Base-by-base conservation (phyloP, 495 filamentous ascomycete genomes). In the Sphaerosporella brunnea region DNA sequence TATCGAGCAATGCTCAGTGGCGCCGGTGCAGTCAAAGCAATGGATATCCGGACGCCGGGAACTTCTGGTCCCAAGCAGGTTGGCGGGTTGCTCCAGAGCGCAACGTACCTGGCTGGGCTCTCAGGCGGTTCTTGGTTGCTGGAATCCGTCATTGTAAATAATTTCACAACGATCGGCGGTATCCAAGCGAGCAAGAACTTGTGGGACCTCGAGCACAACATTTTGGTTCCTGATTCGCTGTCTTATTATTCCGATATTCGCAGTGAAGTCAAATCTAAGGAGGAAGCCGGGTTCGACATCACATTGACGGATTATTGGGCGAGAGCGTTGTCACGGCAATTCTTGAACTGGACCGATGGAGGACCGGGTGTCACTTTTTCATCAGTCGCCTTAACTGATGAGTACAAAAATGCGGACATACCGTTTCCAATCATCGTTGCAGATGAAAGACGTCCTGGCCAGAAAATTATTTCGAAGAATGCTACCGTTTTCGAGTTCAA, bases 61-160 rank as follows among this genome's bases (percentile, higher is more conserved):
- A 65, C 80, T 1, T 84, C 78, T 0, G 43, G 36, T 7, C 51
- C 62, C 2, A 86, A 86, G 1, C 78, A 82, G 36, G 67, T 96
- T 36, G 87, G 90, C 47, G 87, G 87, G 13, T 63, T 95, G 45
- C 66, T 95, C 28, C 88, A 96, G 67, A 70, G 80, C 0, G 64
- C 80, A 2, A 95, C 85, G 0, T 96, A 96, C 61, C 51, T 95
- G 13, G 69, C 84, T 15, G 88, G 84, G 26, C 68, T 95, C 16
- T 87, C 81, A 13, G 88, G 88, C 25, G 90, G 88, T 44, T 74
- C 77, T 10, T 96, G 88, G 88, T 65, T 95, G 9, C 73, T 94
- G 9, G 82, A 82, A 4, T 85, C 80, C 23, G 72, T 96, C 15
- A 90, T 75, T 56, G 68, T 79, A 50, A 96, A 95, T 66, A 96